phyloP scores from a whole-genome alignment of 106 monocot genomes.

The Platanthera zijinensis region DNA sequence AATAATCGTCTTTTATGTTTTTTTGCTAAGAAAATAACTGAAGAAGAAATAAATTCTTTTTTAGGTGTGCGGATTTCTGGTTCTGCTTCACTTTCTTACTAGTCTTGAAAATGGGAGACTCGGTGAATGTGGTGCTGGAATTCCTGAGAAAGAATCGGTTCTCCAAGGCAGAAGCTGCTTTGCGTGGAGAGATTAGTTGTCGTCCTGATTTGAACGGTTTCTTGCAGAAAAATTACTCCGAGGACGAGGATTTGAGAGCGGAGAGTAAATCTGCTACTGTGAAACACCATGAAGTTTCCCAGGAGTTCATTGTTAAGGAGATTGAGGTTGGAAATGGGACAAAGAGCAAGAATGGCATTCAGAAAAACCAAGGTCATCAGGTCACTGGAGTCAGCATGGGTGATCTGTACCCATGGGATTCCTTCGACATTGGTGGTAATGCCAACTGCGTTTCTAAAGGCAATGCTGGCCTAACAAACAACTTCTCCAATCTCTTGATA shows the following conservation, averaged over 20 bases:
- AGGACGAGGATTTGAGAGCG: constrained; percentile 20
- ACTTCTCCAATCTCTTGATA: constrained; percentile 54
- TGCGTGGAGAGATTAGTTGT: constrained; percentile 57
- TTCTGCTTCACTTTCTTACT: not conserved
- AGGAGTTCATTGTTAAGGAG: constrained; percentile 93
- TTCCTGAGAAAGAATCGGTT: constrained; percentile 77
- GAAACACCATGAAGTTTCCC: constrained; percentile 27
- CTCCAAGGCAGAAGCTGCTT: constrained; percentile 74
- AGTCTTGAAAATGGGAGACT: constrained; percentile 46
- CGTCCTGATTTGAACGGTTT: constrained; percentile 31
- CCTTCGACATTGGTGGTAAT: constrained; percentile 14
- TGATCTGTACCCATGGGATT: constrained; percentile 83
- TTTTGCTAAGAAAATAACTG: not conserved
- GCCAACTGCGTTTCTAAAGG: constrained; percentile 9
- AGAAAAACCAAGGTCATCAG: constrained; percentile 8
- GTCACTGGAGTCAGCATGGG: constrained; percentile 14
- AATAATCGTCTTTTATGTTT: not conserved
- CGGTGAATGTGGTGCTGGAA: constrained; percentile 71
- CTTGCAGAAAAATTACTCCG: constrained; percentile 16
- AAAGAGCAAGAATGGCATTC: constrained; percentile 29
- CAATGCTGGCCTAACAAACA: constrained; percentile 14
- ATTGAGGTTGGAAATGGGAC: constrained; percentile 58
- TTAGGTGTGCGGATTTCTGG: not conserved
- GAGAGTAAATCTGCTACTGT: constrained; percentile 8
- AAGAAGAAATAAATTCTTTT: not conserved